These are phyloP conservation scores for Anthoceros angustus DNA, from an alignment of 225 moss, liverwort and hornwort genomes.

Conservation along the genomic window DNA sequence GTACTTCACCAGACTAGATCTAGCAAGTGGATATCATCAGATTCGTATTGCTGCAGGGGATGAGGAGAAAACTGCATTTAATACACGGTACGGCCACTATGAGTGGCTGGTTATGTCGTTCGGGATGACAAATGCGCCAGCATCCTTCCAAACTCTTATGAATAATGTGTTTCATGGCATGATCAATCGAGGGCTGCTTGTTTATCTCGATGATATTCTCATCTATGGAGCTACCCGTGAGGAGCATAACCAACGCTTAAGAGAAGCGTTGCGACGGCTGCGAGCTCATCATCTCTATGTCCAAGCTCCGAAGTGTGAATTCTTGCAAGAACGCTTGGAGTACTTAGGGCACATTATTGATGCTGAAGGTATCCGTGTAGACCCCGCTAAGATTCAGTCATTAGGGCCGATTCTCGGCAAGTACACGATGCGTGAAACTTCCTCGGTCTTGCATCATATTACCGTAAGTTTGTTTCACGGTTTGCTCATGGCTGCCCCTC, in stretches of 20 bases:
- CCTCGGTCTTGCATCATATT: constrained; percentile 6
- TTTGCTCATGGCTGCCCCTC: constrained; percentile 7
- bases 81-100: neutral
- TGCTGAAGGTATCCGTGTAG: neutral
- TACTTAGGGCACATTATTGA: constrained; percentile 4
- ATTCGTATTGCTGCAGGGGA: neutral
- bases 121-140: neutral
- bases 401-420: neutral
- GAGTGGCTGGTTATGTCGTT: neutral
- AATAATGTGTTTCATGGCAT: neutral
- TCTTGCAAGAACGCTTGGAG: neutral
- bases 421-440: neutral
- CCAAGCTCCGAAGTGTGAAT: neutral
- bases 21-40: neutral
- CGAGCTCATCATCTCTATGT: neutral
- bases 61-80: neutral
- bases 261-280: neutral
- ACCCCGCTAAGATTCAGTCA: neutral
- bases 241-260: neutral
- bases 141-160: neutral
- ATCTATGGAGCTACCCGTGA: neutral
- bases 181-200: neutral
- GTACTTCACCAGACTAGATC: neutral
- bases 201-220: neutral
- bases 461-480: constrained; percentile 4